Evolutionary conservation across 495 filamentous ascomycete species (phyloP).

Genomic region (Friedmanniomyces simplex): DNA sequence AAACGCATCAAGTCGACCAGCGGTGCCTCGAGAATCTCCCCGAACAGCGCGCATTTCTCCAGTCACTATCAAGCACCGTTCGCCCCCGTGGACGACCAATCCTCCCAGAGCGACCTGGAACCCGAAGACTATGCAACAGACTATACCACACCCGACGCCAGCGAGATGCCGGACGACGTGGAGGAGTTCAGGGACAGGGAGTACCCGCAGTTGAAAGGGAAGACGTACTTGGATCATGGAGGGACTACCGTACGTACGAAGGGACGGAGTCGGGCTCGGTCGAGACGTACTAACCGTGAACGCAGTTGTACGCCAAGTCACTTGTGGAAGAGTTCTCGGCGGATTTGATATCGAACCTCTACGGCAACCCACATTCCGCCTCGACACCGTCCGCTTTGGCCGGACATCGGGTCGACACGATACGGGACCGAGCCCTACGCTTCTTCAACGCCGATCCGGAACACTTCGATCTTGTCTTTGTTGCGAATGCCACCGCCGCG

Average conservation of each 20-base stretch:
- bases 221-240: slow-evolving; percentile 61
- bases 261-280: background rate
- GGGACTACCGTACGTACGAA: slow-evolving; percentile 49
- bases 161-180: slow-evolving; percentile 18
- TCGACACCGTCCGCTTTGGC: slow-evolving; percentile 54
- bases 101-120: slow-evolving; percentile 11
- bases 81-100: slow-evolving; percentile 8
- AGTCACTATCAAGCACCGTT: background rate
- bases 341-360: slow-evolving; percentile 48
- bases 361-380: slow-evolving; percentile 68
- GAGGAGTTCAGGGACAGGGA: slow-evolving; percentile 33
- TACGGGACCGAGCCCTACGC: slow-evolving; percentile 46
- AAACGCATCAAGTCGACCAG: background rate
- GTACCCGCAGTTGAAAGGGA: slow-evolving; percentile 38
- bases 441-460: slow-evolving; percentile 55
- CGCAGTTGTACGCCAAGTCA: slow-evolving; percentile 50
- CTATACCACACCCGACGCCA: slow-evolving; percentile 9
- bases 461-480: slow-evolving; percentile 60
- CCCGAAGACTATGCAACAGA: slow-evolving; percentile 17
- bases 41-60: background rate
- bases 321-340: slow-evolving; percentile 48
- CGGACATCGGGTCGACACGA: slow-evolving; percentile 48
- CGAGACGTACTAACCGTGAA: background rate
- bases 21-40: background rate
- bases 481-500: slow-evolving; percentile 57